phyloP scores from a whole-genome alignment of 2,329 filamentous ascomycete species.

The Fusarium luffae region DNA sequence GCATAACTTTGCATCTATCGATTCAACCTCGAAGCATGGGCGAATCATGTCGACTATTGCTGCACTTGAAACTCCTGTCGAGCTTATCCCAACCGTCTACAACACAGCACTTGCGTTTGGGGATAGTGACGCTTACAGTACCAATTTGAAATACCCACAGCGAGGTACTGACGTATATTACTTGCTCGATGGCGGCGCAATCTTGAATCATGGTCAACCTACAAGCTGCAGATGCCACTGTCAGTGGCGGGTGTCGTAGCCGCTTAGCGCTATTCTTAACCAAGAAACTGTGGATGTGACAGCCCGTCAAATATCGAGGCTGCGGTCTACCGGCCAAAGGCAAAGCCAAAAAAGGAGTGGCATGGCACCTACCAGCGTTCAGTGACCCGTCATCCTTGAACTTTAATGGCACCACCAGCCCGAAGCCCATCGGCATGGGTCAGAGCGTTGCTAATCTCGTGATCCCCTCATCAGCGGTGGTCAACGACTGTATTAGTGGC shows the following conservation, averaged over 20 bases:
- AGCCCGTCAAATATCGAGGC: constrained; percentile 41
- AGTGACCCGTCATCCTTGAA: constrained; percentile 39
- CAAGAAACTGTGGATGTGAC: constrained; percentile 42
- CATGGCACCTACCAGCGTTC: constrained; percentile 31
- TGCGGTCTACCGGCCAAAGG: constrained; percentile 30
- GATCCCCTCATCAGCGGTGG: constrained; percentile 36
- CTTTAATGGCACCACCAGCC: constrained; percentile 41
- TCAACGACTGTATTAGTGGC: constrained; percentile 36
- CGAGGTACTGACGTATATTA: constrained; percentile 36
- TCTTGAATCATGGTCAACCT: constrained; percentile 40
- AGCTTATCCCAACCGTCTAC: not conserved
- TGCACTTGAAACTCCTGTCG: not conserved
- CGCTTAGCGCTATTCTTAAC: constrained; percentile 45
- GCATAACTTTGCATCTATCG: constrained; percentile 8
- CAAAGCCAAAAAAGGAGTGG: constrained; percentile 28
- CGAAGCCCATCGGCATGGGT: constrained; percentile 46
- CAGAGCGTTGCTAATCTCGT: constrained; percentile 44
- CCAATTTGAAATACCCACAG: constrained; percentile 20
- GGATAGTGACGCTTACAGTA: constrained; percentile 11
- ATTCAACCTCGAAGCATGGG: constrained; percentile 20
- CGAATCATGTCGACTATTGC: not conserved
- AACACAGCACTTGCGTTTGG: not conserved
- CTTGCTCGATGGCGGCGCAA: constrained; percentile 38
- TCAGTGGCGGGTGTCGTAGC: constrained; percentile 46
- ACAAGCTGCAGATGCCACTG: constrained; percentile 41